Base-by-base conservation (phyloP, 1,284 basidiomycete genomes). In the Leccinum fallax region DNA sequence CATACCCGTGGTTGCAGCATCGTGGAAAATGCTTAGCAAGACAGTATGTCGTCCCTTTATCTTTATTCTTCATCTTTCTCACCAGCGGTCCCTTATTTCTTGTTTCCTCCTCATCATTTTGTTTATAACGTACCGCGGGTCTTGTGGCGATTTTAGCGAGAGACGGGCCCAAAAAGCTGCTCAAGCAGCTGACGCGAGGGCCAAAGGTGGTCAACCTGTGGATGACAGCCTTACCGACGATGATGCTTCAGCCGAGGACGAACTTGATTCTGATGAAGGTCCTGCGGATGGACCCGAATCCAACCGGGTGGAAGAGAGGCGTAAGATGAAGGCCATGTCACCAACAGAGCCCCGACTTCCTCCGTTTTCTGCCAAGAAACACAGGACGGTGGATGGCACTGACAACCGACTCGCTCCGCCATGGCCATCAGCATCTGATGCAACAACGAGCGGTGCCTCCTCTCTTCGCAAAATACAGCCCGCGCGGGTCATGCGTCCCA, bases 1-100 rank as follows among this genome's bases (percentile, higher is more conserved):
- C 88, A 55, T 89, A 90, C 71, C 89, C 89, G 26, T 91, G 89
- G 89, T 70, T 85, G 59, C 88, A 90, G 73, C 89, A 91, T 71
- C 81, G 86, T n/a, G 82, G 79, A 48, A 90, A 90, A 72, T 91
- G 89, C 75, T 69, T 89, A 49, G 81, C 83, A 32, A 76, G 86
- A 70, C 81, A 85, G 89, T 90, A 69, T 69, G 87, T 85, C 21
- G 53, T 65, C 62, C 55, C 55, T 61, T 62, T 46, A 51, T 58
- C 4, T 4, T 30, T 43, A 13, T 36, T 9, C 36, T 5, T n/a
- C 16, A 8, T 38, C 30, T 60, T 51, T 59, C 62, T 67, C 57
- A 64, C 63, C 61, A 11, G 56, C 57, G 46, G 38, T 34, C 32
- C 51, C 51, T 58, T 65, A 52, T 60, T 60, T 34, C 24, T 26